Evolutionary conservation across 2,329 filamentous ascomycete species (phyloP).

Genomic region (Leptographium wingfieldii): DNA sequence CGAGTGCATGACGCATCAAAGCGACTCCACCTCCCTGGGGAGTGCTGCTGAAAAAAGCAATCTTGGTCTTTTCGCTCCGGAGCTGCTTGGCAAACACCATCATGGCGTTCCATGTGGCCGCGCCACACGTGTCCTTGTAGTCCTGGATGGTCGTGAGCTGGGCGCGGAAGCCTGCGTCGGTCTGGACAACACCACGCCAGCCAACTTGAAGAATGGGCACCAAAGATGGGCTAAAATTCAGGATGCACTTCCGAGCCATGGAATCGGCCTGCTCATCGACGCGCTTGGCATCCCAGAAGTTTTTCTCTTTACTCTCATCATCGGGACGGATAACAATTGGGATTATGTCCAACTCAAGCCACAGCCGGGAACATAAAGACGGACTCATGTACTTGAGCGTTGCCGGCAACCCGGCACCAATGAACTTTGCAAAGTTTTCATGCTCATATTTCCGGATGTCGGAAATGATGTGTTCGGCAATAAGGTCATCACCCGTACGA

Average conservation of each 20-base stretch:
- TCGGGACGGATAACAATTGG: constrained; percentile 50
- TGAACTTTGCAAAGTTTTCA: constrained; percentile 58
- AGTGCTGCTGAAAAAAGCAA: constrained; percentile 70
- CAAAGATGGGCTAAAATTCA: constrained; percentile 62
- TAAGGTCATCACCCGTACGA: constrained; percentile 28
- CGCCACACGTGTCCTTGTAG: constrained; percentile 48
- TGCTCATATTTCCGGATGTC: constrained; percentile 48
- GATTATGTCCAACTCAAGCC: constrained; percentile 65
- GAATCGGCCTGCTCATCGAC: constrained; percentile 74
- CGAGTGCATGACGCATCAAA: constrained; percentile 67
- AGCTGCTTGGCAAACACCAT: constrained; percentile 50
- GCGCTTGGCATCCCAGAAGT: constrained; percentile 40
- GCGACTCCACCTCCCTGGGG: constrained; percentile 76
- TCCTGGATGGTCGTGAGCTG: constrained; percentile 42
- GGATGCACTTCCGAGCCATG: constrained; percentile 66
- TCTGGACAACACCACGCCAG: constrained; percentile 55
- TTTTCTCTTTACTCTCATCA: constrained; percentile 27
- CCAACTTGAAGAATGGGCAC: constrained; percentile 57
- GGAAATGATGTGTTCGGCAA: constrained; percentile 47
- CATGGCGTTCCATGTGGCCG: constrained; percentile 52
- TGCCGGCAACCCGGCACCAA: constrained; percentile 57
- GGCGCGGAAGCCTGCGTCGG: constrained; percentile 53
- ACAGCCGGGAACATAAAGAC: constrained; percentile 54
- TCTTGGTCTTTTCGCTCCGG: constrained; percentile 49
- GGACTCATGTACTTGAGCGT: constrained; percentile 49